Evolutionary conservation across 31 red algal species (phyloP).

Genomic region (Asparagopsis taxiformis): DNA sequence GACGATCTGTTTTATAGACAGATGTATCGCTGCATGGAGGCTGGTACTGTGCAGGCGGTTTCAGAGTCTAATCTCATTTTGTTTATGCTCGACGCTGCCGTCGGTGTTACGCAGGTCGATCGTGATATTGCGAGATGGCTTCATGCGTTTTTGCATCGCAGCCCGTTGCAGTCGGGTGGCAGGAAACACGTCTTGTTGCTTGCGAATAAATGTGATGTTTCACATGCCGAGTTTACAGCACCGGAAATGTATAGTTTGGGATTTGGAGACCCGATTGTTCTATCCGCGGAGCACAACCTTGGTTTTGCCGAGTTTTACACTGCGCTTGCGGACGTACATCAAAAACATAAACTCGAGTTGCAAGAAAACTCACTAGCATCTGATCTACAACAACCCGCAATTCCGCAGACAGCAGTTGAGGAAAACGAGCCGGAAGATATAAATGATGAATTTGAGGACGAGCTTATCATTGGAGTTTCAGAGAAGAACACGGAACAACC

Average conservation of each 20-base stretch:
- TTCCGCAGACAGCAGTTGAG: not conserved
- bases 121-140: conserved; percentile 75
- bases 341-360: not conserved
- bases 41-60: conserved; percentile 39
- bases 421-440: conserved; percentile 5
- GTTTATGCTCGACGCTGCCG: conserved; percentile 73
- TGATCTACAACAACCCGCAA: not conserved
- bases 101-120: conserved; percentile 69
- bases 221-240: conserved; percentile 25
- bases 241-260: conserved; percentile 80
- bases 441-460: conserved; percentile 31
- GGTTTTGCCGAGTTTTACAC: conserved; percentile 90
- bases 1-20: conserved; percentile 38
- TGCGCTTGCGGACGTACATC: conserved; percentile 20
- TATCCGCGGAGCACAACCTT: conserved; percentile 79
- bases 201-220: conserved; percentile 90
- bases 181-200: conserved; percentile 63
- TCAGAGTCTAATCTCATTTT: conserved; percentile 46
- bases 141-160: conserved; percentile 4
- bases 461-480: conserved; percentile 25
- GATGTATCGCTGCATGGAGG: conserved; percentile 76
- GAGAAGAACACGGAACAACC: conserved; percentile 24
- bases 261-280: conserved; percentile 67
- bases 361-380: not conserved
- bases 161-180: not conserved